Evolutionary conservation across 2,329 filamentous ascomycete species (phyloP).

Genomic region (Hansfordia pulvinata): DNA sequence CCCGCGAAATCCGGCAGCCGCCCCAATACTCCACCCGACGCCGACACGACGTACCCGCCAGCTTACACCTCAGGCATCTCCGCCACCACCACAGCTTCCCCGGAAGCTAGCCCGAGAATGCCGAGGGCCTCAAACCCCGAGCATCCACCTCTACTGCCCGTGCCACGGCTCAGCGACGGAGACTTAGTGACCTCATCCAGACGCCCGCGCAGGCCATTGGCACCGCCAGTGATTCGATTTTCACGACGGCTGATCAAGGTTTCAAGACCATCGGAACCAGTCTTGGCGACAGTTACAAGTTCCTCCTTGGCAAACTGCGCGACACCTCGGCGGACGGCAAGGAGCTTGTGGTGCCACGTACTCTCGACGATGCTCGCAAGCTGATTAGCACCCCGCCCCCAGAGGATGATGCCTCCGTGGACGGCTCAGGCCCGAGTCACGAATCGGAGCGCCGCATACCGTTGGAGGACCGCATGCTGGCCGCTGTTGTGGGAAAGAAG

Average conservation of each 20-base stretch:
- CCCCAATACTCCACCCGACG: no score
- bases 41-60: conserved; percentile 46
- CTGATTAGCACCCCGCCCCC: conserved; percentile 63
- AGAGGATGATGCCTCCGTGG: conserved; percentile 46
- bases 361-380: conserved; percentile 82
- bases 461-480: conserved; percentile 53
- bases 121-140: conserved; percentile 17
- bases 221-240: conserved; percentile 70
- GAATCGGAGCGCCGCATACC: conserved; percentile 18
- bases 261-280: conserved; percentile 86
- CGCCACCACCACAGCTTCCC: conserved; percentile 14
- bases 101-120: conserved; percentile 18
- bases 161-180: conserved; percentile 40
- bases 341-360: conserved; percentile 61
- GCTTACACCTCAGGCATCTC: conserved; percentile 35
- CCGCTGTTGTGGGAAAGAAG: conserved; percentile 56
- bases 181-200: conserved; percentile 77
- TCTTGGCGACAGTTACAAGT: conserved; percentile 84
- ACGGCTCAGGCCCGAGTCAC: conserved; percentile 37
- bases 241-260: conserved; percentile 81
- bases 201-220: conserved; percentile 71
- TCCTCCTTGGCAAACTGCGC: conserved; percentile 76
- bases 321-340: conserved; percentile 44
- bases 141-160: conserved; percentile 28
- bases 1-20: conserved; percentile 43